Base-by-base conservation (phyloP, 2,329 filamentous ascomycete species). In the Epicoccum sorghinum region DNA sequence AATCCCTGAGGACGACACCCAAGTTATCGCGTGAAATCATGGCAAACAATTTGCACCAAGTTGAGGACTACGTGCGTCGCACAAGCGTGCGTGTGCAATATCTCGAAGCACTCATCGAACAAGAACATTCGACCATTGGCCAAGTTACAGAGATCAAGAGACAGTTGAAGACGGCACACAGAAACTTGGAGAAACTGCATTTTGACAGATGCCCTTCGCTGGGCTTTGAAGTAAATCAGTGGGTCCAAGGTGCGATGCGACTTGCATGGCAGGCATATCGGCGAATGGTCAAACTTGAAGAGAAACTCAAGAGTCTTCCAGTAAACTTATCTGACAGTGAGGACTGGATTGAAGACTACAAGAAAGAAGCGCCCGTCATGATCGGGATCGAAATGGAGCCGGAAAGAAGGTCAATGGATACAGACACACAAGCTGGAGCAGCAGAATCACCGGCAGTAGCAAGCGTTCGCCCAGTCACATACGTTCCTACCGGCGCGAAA, bases 211-310 rank as follows among this genome's bases (percentile, higher is more conserved):
- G 56, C 37, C 43, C 41, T 3, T 50, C 43, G 10, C 40, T 56
- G 22, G 61, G 55, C 6, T 47, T 29, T 4, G 56, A 56, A n/a
- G 47, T 50, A 2, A 56, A 62, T 22, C 23, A 37, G 4, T 47
- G 52, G 46, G 45, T 65, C 4, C 47, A 45, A 22, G 57, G 62
- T 7, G 52, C 58, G 0, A 64, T 50, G 24, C 52, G 55, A n/a
- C 47, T 61, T 48, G 59, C 62, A 6, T 67, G 67, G 64, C 58
- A 60, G 32, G 48, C 57, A 18, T 68, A 67, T 42, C 58, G 49
- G 14, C 51, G 53, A 13, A 57, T 67, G 44, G 54, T 62, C 9
- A 57, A 46, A 30, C 40, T 66, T 8, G 62, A 65, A 23, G 62
- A 65, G 36, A 55, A 43, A 32, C 14, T 66, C 22, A 48, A 48